Evolutionary conservation across 2,329 filamentous ascomycete genomes (phyloP).

Genomic region (Colletotrichum destructivum): DNA sequence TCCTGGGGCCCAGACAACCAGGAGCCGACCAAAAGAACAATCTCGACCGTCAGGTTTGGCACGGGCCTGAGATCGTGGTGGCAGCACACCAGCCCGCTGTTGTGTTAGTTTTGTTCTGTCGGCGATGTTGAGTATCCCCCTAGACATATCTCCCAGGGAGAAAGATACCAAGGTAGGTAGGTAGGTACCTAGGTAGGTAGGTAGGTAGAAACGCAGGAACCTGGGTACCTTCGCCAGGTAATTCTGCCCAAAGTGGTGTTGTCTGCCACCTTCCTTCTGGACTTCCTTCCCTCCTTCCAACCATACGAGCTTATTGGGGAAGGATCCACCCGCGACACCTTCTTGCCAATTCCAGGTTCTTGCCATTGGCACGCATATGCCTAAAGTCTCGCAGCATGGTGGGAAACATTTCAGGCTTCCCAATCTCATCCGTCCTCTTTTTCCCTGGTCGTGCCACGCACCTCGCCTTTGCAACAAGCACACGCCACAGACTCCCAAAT

Average conservation of each 20-base stretch:
- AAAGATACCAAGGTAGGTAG: background rate
- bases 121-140: too few relatives aligned
- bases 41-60: background rate
- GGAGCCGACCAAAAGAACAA: background rate
- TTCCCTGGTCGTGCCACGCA: background rate
- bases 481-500: background rate
- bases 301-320: too few relatives aligned
- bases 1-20: background rate
- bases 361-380: background rate
- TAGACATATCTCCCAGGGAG: too few relatives aligned
- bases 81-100: background rate
- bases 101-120: background rate
- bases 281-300: background rate
- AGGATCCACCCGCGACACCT: too few relatives aligned
- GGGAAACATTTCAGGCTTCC: constrained; percentile 5
- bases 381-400: constrained; percentile 15
- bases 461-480: background rate
- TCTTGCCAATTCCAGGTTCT: constrained; percentile 3
- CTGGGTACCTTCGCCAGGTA: background rate
- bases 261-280: too few relatives aligned
- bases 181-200: background rate
- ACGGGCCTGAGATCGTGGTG: background rate
- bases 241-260: background rate
- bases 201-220: background rate
- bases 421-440: background rate